These are phyloP conservation scores for Phaeosphaeriaceae sp. DNA, from an alignment of 2,329 filamentous ascomycete genomes.

Conservation along the genomic window DNA sequence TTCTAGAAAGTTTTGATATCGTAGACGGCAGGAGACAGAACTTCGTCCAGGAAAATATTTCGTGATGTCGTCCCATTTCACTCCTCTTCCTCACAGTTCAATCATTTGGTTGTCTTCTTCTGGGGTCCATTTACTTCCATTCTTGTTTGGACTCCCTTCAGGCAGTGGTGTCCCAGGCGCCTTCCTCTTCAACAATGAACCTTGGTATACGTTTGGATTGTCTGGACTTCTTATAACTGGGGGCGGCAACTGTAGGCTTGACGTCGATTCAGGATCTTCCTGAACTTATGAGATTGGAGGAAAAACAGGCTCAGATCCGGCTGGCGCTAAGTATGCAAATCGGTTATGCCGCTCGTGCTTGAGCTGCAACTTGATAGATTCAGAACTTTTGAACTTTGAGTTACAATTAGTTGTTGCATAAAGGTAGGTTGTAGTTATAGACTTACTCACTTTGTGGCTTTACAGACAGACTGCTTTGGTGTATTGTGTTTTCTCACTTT, in stretches of 20 bases:
- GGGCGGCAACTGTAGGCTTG: constrained; percentile 46
- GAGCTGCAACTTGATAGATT: too few relatives aligned
- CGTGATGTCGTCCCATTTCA: constrained; percentile 99
- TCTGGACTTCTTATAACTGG: constrained; percentile 51
- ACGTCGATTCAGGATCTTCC: constrained; percentile 48
- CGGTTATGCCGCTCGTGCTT: too few relatives aligned
- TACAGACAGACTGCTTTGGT: too few relatives aligned
- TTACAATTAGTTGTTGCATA: too few relatives aligned
- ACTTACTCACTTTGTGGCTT: too few relatives aligned
- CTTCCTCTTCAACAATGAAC: constrained; percentile 41
- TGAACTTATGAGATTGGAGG: too few relatives aligned
- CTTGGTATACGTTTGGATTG: constrained; percentile 26
- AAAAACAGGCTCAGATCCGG: too few relatives aligned
- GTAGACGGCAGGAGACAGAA: constrained; percentile 89
- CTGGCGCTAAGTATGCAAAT: too few relatives aligned
- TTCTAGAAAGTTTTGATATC: constrained; percentile 98
- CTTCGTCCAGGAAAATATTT: constrained; percentile 88
- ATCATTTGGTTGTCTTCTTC: constrained; percentile 96
- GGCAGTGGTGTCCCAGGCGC: constrained; percentile 46
- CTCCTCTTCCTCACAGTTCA: constrained; percentile 83
- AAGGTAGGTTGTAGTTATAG: too few relatives aligned
- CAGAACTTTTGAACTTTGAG: too few relatives aligned
- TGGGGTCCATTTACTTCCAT: constrained; percentile 93
- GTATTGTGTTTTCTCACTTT: too few relatives aligned
- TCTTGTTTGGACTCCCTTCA: constrained; percentile 77